Evolutionary conservation across 2,329 filamentous ascomycete species (phyloP).

Genomic region (Kalaharituber pfeilii): DNA sequence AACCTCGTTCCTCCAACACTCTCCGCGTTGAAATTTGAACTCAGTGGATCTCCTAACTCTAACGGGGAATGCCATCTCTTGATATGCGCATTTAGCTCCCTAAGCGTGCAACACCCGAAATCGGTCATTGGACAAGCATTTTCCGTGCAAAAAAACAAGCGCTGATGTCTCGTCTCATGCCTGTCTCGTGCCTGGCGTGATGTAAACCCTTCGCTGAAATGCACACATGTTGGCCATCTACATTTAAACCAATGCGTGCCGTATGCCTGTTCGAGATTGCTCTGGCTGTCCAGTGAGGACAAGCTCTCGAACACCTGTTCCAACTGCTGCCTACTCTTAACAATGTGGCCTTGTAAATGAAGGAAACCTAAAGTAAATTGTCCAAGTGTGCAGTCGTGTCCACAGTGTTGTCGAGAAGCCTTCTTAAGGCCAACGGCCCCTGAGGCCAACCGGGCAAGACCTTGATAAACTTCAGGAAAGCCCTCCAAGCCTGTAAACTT

Average conservation of each 20-base stretch:
- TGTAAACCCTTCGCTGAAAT: constrained; percentile 31
- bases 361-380: constrained; percentile 18
- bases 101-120: constrained; percentile 30
- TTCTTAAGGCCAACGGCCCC: too few species aligned
- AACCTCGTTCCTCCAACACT: too few species aligned
- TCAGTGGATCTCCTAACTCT: too few species aligned
- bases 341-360: constrained; percentile 6
- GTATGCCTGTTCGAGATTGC: not conserved
- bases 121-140: constrained; percentile 25
- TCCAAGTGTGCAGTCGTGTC: constrained; percentile 21
- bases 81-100: constrained; percentile 27
- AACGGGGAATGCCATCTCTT: too few species aligned
- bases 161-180: constrained; percentile 29
- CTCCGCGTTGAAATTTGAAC: too few species aligned
- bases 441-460: not conserved
- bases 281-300: not conserved
- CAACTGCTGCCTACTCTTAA: not conserved
- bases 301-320: not conserved
- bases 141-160: constrained; percentile 28
- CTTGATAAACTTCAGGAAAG: not conserved
- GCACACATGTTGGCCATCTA: constrained; percentile 27
- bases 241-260: constrained; percentile 30
- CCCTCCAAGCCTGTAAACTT: not conserved
- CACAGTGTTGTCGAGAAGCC: not conserved
- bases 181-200: constrained; percentile 23